These are phyloP conservation scores for Inga laurina DNA, from an alignment of 306 rosid species.

Conservation along the genomic window DNA sequence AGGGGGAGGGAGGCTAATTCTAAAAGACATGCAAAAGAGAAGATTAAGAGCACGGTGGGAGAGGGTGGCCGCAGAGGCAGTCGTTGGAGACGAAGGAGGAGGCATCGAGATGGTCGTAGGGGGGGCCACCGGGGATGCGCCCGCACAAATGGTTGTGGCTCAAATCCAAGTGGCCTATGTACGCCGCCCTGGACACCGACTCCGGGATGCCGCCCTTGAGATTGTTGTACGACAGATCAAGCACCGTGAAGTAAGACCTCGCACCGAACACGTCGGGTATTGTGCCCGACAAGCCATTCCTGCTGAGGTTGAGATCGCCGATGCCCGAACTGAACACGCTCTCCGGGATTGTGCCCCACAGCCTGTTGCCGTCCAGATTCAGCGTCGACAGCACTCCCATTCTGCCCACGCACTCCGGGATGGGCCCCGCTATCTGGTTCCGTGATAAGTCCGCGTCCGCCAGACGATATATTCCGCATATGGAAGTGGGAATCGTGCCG, in stretches of 20 bases:
- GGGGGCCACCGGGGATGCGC: slow-evolving; percentile 71
- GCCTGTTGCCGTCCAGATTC: slow-evolving; percentile 69
- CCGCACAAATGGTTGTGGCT: slow-evolving; percentile 95
- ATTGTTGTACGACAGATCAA: slow-evolving; percentile 70
- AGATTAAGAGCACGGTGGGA: slow-evolving; percentile 53
- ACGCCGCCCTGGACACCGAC: slow-evolving; percentile 61
- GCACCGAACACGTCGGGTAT: slow-evolving; percentile 63
- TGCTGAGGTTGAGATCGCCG: slow-evolving; percentile 73
- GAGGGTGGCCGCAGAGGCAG: slow-evolving; percentile 91
- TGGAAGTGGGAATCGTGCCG: slow-evolving; percentile 63
- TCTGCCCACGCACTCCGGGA: slow-evolving; percentile 64
- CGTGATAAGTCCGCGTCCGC: slow-evolving; percentile 87
- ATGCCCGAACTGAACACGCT: slow-evolving; percentile 60
- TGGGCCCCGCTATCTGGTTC: slow-evolving; percentile 60
- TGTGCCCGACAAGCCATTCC: slow-evolving; percentile 50
- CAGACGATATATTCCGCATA: slow-evolving; percentile 72
- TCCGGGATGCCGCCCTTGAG: slow-evolving; percentile 67
- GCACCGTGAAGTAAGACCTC: slow-evolving; percentile 71
- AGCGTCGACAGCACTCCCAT: slow-evolving; percentile 78
- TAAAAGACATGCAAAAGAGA: not conserved
- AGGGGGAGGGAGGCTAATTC: not conserved
- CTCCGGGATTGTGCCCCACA: slow-evolving; percentile 58
- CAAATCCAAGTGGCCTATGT: slow-evolving; percentile 86
- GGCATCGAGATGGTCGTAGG: slow-evolving; percentile 89
- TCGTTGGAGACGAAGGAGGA: slow-evolving; percentile 78